Percentiles rank a stretch among this genome's conserved stretches.
Conservation (phyloP, 2,329 filamentous ascomycete genomes). For the Fusarium sp. region DNA sequence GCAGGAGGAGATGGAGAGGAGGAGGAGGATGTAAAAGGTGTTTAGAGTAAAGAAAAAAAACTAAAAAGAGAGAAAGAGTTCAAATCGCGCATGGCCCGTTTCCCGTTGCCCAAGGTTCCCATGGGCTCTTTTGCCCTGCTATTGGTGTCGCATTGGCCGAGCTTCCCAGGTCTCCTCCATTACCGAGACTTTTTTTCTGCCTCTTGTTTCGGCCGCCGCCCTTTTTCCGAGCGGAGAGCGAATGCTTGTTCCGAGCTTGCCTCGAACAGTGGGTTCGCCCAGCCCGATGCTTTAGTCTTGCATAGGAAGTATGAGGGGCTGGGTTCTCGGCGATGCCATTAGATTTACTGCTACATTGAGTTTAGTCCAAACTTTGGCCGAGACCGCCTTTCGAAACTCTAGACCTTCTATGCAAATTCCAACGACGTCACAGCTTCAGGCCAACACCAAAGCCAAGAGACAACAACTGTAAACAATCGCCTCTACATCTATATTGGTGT, state of each 20-base stretch:
- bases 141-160: conserved; percentile 40
- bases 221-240: conserved; percentile 37
- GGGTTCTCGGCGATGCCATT: conserved; percentile 9
- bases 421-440: conserved; percentile 32
- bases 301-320: conserved; percentile 23
- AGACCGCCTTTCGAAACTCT: conserved; percentile 3
- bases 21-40: conserved; percentile 3
- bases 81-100: conserved; percentile 16
- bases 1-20: conserved; percentile 17
- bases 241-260: conserved; percentile 41
- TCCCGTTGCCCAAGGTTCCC: conserved; percentile 29
- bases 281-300: conserved; percentile 5
- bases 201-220: conserved; percentile 34
- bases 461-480: not conserved
- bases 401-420: not conserved
- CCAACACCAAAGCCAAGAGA: not conserved
- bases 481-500: not conserved
- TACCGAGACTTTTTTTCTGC: conserved; percentile 27
- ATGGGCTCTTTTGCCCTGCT: conserved; percentile 19
- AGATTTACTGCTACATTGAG: conserved; percentile 11
- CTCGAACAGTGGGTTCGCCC: conserved; percentile 12
- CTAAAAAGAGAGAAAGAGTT: conserved; percentile 15
- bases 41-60: conserved; percentile 23
- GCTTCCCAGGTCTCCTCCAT: conserved; percentile 22
- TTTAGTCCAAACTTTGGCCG: conserved; percentile 4